Percentiles rank a stretch among this genome's conserved stretches.
phyloP scores from a whole-genome alignment of 345 rosid genomes.

The Bruguiera parviflora region DNA sequence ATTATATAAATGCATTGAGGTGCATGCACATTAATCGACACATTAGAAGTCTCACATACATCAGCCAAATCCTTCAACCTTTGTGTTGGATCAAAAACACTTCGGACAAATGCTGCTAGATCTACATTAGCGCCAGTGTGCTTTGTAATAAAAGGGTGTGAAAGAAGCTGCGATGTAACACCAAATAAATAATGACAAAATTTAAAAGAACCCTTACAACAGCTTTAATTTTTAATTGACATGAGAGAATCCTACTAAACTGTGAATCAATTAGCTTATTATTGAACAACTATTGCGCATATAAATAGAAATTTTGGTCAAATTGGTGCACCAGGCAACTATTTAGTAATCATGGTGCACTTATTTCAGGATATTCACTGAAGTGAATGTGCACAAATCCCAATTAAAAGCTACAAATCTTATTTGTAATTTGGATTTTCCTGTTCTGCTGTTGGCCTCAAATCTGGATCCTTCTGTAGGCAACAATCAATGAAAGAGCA shows the following conservation, averaged over 20 bases:
- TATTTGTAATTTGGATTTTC: slow-evolving; percentile 30
- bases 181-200: slow-evolving; percentile 18
- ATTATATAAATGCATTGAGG: neutral
- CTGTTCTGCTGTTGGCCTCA: slow-evolving; percentile 93
- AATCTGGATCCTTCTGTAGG: slow-evolving; percentile 74
- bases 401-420: neutral
- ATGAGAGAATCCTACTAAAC: neutral
- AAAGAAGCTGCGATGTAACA: slow-evolving; percentile 63
- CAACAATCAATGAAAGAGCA: slow-evolving; percentile 88
- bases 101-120: slow-evolving; percentile 67
- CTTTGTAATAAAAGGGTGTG: slow-evolving; percentile 79
- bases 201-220: too few relatives aligned
- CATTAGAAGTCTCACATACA: slow-evolving; percentile 38
- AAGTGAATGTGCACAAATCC: neutral
- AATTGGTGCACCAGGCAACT: too few relatives aligned
- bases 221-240: neutral
- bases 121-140: slow-evolving; percentile 53
- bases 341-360: too few relatives aligned
- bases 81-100: slow-evolving; percentile 80
- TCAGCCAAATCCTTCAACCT: slow-evolving; percentile 92
- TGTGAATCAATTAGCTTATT: too few relatives aligned
- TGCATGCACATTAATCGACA: neutral
- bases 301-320: too few relatives aligned
- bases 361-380: too few relatives aligned
- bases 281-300: neutral